A percentile compares a stretch with the other conserved stretches of the same genome.
phyloP scores from a whole-genome alignment of 2,329 filamentous ascomycete genomes.

The Aspergillus terreus region DNA sequence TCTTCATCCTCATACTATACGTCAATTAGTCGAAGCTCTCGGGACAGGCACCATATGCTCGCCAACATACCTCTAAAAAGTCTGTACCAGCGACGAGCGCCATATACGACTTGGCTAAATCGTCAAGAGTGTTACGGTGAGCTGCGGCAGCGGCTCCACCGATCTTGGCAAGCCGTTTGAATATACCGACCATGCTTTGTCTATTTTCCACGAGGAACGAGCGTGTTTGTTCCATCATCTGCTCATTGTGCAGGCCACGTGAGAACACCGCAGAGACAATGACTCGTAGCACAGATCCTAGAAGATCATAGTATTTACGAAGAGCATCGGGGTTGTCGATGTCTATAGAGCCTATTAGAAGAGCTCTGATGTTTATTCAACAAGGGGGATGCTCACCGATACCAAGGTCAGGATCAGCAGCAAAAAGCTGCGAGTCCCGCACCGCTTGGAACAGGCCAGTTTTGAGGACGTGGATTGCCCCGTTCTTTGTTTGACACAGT shows the following conservation, averaged over 20 bases:
- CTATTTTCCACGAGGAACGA: constrained; percentile 79
- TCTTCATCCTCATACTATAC: constrained; percentile 42
- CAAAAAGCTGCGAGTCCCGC: constrained; percentile 78
- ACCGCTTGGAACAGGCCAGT: constrained; percentile 81
- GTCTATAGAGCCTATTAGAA: constrained; percentile 40
- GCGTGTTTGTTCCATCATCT: constrained; percentile 68
- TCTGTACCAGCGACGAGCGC: constrained; percentile 76
- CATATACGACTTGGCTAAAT: constrained; percentile 81
- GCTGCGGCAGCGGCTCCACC: constrained; percentile 48
- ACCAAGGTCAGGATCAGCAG: constrained; percentile 87
- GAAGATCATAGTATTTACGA: constrained; percentile 76
- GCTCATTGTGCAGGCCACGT: constrained; percentile 74
- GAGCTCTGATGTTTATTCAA: not conserved
- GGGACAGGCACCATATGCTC: too few relatives aligned
- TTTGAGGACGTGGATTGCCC: constrained; percentile 82
- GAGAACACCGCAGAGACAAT: constrained; percentile 77
- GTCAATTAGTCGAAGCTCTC: constrained; percentile 11
- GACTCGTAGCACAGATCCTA: constrained; percentile 76
- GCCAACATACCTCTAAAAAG: constrained; percentile 72
- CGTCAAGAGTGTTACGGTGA: constrained; percentile 63
- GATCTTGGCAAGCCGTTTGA: constrained; percentile 84
- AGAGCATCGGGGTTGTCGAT: constrained; percentile 67
- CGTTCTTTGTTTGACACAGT: constrained; percentile 77
- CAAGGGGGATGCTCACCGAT: constrained; percentile 48
- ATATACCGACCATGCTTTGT: constrained; percentile 77